Evolutionary conservation across 2,329 filamentous ascomycete species (phyloP).

Genomic region (Diaporthe sp.): DNA sequence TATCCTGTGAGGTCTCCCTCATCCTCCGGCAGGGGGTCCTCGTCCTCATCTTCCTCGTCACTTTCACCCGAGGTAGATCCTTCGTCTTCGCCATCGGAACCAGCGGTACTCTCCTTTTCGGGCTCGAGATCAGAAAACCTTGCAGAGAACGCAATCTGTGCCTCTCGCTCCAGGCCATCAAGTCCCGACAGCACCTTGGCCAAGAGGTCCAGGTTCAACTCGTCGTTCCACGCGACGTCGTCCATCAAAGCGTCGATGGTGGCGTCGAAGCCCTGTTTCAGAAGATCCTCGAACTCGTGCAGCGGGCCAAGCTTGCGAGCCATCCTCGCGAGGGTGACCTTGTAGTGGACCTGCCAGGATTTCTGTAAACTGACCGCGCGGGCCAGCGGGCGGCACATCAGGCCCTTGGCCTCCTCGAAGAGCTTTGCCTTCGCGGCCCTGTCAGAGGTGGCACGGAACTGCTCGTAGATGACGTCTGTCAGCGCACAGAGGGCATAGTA

Average conservation of each 20-base stretch:
- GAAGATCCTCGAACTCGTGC: conserved; percentile 29
- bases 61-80: neutral
- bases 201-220: neutral
- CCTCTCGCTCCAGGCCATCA: conserved; percentile 30
- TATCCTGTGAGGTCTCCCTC: neutral
- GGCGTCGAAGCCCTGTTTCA: conserved; percentile 12
- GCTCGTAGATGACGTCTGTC: conserved; percentile 7
- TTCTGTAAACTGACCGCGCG: neutral
- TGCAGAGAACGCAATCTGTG: conserved; percentile 15
- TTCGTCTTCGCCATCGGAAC: neutral
- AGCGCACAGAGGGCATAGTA: neutral
- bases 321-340: conserved; percentile 22
- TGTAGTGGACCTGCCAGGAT: neutral
- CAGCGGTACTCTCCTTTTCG: neutral
- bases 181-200: conserved; percentile 3
- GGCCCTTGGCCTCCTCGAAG: conserved; percentile 28
- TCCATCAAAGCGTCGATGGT: conserved; percentile 11
- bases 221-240: conserved; percentile 30
- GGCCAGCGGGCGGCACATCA: neutral
- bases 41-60: neutral
- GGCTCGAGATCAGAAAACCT: conserved; percentile 9
- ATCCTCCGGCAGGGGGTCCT: neutral
- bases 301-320: conserved; percentile 23
- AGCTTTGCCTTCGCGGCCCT: neutral
- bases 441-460: conserved; percentile 29